Evolutionary conservation across 2,329 filamentous ascomycete genomes (phyloP).

Genomic region (Cladosporium austrohemisphaericum): DNA sequence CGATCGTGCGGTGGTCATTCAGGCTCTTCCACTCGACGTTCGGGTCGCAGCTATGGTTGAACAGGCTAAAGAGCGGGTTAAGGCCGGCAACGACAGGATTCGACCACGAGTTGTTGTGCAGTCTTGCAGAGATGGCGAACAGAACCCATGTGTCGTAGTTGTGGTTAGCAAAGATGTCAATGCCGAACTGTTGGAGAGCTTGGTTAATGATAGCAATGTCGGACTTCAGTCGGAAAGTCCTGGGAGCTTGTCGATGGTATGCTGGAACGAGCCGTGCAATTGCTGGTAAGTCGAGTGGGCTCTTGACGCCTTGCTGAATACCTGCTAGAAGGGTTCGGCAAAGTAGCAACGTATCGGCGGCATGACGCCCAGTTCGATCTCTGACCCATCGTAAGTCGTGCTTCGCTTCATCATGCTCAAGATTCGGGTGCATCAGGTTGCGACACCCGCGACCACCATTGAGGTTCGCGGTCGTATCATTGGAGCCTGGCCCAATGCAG

Average conservation of each 20-base stretch:
- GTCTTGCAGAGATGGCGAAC: constrained; percentile 83
- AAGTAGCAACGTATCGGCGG: constrained; percentile 21
- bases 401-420: constrained; percentile 16
- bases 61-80: constrained; percentile 88
- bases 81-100: constrained; percentile 48
- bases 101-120: constrained; percentile 80
- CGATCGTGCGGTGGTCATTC: constrained; percentile 21
- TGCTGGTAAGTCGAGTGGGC: constrained; percentile 27
- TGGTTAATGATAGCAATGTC: constrained; percentile 69
- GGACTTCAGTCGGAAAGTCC: constrained; percentile 64
- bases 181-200: constrained; percentile 72
- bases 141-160: constrained; percentile 75
- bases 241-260: constrained; percentile 20
- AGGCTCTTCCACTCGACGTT: constrained; percentile 71
- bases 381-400: constrained; percentile 28
- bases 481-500: constrained; percentile 17
- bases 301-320: constrained; percentile 17
- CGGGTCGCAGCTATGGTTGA: constrained; percentile 91
- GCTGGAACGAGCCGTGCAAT: constrained; percentile 27
- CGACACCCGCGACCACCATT: constrained; percentile 21
- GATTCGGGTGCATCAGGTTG: constrained; percentile 24
- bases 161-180: constrained; percentile 63
- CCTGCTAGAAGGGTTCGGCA: constrained; percentile 23
- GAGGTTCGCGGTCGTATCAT: constrained; percentile 14
- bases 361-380: constrained; percentile 18